These are phyloP conservation scores for Fusarium stilboides DNA, from an alignment of 2,329 filamentous ascomycete species.

Conservation along the genomic window DNA sequence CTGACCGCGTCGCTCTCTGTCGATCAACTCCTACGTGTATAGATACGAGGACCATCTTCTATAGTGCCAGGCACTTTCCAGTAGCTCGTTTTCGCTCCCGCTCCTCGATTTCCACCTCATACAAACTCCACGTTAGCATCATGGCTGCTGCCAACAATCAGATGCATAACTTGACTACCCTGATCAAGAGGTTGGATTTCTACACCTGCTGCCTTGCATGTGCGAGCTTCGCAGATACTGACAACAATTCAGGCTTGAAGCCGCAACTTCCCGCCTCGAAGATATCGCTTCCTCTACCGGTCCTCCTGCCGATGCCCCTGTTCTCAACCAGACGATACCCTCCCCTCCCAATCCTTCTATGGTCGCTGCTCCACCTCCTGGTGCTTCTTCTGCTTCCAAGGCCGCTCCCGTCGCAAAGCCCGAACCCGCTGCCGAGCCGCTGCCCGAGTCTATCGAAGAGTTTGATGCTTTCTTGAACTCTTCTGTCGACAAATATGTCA, in stretches of 20 bases:
- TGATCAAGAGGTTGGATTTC: constrained; percentile 89
- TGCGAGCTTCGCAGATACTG: constrained; percentile 55
- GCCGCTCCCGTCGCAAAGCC: constrained; percentile 59
- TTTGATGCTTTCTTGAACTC: constrained; percentile 85
- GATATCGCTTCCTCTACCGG: constrained; percentile 90
- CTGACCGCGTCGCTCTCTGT: constrained; percentile 13
- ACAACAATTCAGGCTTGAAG: constrained; percentile 84
- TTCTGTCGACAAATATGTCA: constrained; percentile 83
- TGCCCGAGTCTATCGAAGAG: constrained; percentile 86
- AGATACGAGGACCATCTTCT: constrained; percentile 1
- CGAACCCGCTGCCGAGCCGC: constrained; percentile 64
- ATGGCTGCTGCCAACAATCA: constrained; percentile 84
- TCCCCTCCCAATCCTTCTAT: constrained; percentile 52
- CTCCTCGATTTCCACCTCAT: not conserved
- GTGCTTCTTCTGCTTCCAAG: constrained; percentile 34
- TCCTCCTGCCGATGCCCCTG: constrained; percentile 66
- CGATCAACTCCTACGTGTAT: constrained; percentile 7
- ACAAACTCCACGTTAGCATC: constrained; percentile 33
- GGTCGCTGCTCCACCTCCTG: constrained; percentile 54
- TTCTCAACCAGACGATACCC: constrained; percentile 59
- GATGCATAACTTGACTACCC: constrained; percentile 96
- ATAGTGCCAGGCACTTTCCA: not conserved
- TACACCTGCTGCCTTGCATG: not conserved
- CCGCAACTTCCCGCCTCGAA: constrained; percentile 94
- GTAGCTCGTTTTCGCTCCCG: not conserved